Evolutionary conservation across 1,284 basidiomycete genomes (phyloP).

Genomic region (Stygiomarasmius scandens): DNA sequence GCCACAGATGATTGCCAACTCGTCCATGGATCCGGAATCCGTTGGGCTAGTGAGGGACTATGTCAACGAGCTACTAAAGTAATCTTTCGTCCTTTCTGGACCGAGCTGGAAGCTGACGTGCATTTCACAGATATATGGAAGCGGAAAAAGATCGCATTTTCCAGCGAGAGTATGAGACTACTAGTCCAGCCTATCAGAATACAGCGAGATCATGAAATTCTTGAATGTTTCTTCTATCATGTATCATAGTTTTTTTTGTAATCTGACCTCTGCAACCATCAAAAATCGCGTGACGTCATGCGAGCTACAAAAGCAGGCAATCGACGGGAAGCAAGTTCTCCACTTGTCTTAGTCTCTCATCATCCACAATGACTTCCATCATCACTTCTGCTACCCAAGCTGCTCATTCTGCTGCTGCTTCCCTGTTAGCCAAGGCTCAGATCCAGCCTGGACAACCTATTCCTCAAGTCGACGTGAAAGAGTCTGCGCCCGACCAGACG

Average conservation of each 20-base stretch:
- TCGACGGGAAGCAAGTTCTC: conserved; percentile 58
- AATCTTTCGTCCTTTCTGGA: background rate
- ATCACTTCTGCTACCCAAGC: conserved; percentile 47
- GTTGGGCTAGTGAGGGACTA: conserved; percentile 86
- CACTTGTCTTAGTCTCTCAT: background rate
- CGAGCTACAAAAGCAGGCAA: conserved; percentile 46
- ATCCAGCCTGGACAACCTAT: conserved; percentile 53
- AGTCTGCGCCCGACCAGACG: conserved; percentile 55
- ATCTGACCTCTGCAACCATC: background rate
- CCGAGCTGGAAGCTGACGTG: background rate
- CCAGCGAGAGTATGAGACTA: conserved; percentile 71
- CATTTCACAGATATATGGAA: conserved; percentile 63
- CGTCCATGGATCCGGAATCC: conserved; percentile 90
- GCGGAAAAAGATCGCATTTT: conserved; percentile 70
- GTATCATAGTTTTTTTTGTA: conserved; percentile 11
- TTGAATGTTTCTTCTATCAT: conserved; percentile 2
- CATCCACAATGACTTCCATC: conserved; percentile 46
- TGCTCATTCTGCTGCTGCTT: conserved; percentile 57
- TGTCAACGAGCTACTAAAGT: conserved; percentile 88
- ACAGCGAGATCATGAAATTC: conserved; percentile 60
- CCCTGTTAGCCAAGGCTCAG: conserved; percentile 49
- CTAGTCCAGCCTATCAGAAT: conserved; percentile 75
- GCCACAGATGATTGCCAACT: conserved; percentile 85
- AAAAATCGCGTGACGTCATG: conserved; percentile 5
- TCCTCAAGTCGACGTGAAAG: conserved; percentile 49